Evolutionary conservation across 1,284 basidiomycete genomes (phyloP).

Genomic region (Fomitiporia mediterranea): DNA sequence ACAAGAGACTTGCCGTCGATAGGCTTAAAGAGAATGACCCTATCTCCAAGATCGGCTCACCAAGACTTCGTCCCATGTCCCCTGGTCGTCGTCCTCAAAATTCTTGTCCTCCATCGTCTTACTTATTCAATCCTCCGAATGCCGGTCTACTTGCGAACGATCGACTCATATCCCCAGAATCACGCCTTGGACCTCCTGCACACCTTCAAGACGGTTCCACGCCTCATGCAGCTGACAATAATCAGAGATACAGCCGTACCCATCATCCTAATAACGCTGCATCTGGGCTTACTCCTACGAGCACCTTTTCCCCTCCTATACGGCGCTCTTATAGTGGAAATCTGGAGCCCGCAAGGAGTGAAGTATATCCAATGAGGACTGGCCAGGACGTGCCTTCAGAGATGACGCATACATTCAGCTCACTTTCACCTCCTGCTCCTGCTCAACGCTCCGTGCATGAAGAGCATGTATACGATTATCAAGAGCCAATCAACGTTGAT

Average conservation of each 20-base stretch:
- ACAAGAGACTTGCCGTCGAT: background rate
- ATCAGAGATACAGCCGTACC: background rate
- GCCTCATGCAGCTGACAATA: background rate
- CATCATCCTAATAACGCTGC: background rate
- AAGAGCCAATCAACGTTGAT: conserved; percentile 3
- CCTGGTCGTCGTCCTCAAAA: background rate
- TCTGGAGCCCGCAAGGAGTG: conserved; percentile 13
- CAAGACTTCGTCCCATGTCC: conserved; percentile 5
- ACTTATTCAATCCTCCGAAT: background rate
- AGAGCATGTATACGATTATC: conserved; percentile 8
- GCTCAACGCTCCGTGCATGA: background rate
- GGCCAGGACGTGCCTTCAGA: background rate
- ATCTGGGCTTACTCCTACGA: conserved; percentile 1
- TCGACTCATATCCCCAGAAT: background rate
- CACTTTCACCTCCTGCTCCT: conserved; percentile 7
- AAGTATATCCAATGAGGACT: conserved; percentile 14
- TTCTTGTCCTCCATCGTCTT: background rate
- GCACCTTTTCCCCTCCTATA: conserved; percentile 4
- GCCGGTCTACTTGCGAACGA: background rate
- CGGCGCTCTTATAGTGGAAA: background rate
- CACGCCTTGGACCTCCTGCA: background rate
- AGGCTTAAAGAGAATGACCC: conserved; percentile 16
- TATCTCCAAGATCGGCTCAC: conserved; percentile 1
- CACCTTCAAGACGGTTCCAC: background rate
- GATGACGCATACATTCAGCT: conserved; percentile 6